phyloP scores from a whole-genome alignment of 1,139 yeast genomes.

The Lodderomyces margitis region DNA sequence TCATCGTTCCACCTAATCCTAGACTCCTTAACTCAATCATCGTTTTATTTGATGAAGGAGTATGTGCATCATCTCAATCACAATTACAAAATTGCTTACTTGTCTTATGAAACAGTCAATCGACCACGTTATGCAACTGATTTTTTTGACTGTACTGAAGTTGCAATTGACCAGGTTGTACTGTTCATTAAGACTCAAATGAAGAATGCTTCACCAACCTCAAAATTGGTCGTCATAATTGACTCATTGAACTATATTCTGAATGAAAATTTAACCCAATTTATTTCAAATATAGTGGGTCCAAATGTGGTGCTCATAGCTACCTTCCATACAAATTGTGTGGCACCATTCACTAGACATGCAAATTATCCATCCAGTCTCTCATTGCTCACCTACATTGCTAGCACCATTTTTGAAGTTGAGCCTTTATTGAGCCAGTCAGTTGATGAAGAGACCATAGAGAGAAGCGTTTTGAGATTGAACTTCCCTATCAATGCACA shows the following conservation, averaged over 20 bases:
- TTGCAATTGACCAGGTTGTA: slow-evolving; percentile 1
- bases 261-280: slow-evolving; percentile 44
- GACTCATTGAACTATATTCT: slow-evolving; percentile 69
- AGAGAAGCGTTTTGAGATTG: slow-evolving; percentile 37
- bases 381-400: slow-evolving; percentile 58
- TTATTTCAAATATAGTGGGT: slow-evolving; percentile 53
- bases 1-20: slow-evolving; percentile 69
- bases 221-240: slow-evolving; percentile 46
- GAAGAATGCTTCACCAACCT: slow-evolving; percentile 7
- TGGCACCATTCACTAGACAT: slow-evolving; percentile 20
- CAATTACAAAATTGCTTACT: slow-evolving; percentile 36
- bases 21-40: slow-evolving; percentile 72
- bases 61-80: slow-evolving; percentile 38
- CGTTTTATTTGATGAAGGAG: slow-evolving; percentile 55
- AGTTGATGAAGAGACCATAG: slow-evolving; percentile 51
- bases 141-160: slow-evolving; percentile 46
- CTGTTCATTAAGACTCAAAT: slow-evolving; percentile 4
- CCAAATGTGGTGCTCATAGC: slow-evolving; percentile 59
- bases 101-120: slow-evolving; percentile 63
- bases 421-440: slow-evolving; percentile 17
- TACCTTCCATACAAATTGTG: slow-evolving; percentile 55
- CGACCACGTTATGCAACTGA: slow-evolving; percentile 49
- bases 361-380: slow-evolving; percentile 51
- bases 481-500: slow-evolving; percentile 45
- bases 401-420: slow-evolving; percentile 63